These are phyloP conservation scores for Chaetomium cochliodes DNA, from an alignment of 495 filamentous ascomycete species.

Conservation along the genomic window DNA sequence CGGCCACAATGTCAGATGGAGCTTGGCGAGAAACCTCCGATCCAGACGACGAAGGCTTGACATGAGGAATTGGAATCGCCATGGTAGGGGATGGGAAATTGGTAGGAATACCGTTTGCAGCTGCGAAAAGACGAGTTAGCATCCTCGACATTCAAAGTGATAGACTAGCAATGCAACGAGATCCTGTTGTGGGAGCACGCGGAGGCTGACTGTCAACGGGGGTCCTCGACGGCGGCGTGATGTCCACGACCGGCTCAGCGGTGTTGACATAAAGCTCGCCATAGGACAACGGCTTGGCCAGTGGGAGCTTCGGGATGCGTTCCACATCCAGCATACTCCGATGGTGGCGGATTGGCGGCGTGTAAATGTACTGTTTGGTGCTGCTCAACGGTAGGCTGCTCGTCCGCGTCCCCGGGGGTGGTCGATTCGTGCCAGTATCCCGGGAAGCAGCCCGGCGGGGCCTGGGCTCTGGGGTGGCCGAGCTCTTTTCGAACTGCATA, in stretches of 20 bases:
- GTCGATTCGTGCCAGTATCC: slow-evolving; percentile 29
- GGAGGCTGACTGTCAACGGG: slow-evolving; percentile 39
- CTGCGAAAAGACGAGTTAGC: slow-evolving; percentile 40
- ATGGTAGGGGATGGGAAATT: slow-evolving; percentile 30
- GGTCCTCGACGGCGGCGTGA: slow-evolving; percentile 17
- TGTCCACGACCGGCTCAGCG: slow-evolving; percentile 22
- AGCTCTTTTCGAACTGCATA: slow-evolving; percentile 46
- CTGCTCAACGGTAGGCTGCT: slow-evolving; percentile 37
- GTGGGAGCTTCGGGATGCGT: slow-evolving; percentile 45
- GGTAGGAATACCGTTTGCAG: slow-evolving; percentile 49
- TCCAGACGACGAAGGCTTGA: slow-evolving; percentile 53
- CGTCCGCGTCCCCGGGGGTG: slow-evolving; percentile 32
- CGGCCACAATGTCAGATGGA: slow-evolving; percentile 76
- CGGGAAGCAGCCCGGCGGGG: slow-evolving; percentile 21
- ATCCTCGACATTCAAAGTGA: background rate
- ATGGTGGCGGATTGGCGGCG: slow-evolving; percentile 38
- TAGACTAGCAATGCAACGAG: slow-evolving; percentile 17
- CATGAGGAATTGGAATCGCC: slow-evolving; percentile 44
- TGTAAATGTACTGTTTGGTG: slow-evolving; percentile 36
- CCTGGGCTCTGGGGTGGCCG: slow-evolving; percentile 29
- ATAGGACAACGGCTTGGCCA: slow-evolving; percentile 46
- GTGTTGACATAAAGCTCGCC: slow-evolving; percentile 46
- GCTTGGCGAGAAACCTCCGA: slow-evolving; percentile 53
- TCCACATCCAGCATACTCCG: slow-evolving; percentile 53
- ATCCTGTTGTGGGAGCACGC: slow-evolving; percentile 29